Evolutionary conservation across 148 eudicot genomes (phyloP).

Genomic region (Rhododendron griersonianum): DNA sequence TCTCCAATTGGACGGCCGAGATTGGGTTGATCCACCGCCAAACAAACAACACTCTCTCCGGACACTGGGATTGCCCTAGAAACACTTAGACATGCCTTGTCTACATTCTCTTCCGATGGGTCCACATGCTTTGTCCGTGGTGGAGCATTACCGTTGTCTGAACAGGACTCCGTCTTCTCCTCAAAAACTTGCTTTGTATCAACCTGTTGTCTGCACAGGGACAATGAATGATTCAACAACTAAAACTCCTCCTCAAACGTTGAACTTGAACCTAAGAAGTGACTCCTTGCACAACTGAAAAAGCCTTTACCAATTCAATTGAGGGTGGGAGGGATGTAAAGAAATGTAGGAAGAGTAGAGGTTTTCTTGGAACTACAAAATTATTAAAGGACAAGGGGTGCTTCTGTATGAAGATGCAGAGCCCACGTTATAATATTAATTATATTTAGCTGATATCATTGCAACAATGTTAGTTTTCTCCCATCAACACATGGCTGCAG

Average conservation of each 20-base stretch:
- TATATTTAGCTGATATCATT: neutral
- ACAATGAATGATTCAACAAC: neutral
- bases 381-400: neutral
- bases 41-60: slow-evolving; percentile 38
- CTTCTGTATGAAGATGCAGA: neutral
- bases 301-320: neutral
- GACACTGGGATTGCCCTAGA: slow-evolving; percentile 53
- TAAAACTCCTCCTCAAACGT: neutral
- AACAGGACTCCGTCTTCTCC: slow-evolving; percentile 65
- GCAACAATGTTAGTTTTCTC: neutral
- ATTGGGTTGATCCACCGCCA: slow-evolving; percentile 42
- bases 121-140: slow-evolving; percentile 84
- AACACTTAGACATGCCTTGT: slow-evolving; percentile 80
- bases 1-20: slow-evolving; percentile 43
- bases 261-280: neutral
- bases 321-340: neutral
- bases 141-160: slow-evolving; percentile 40
- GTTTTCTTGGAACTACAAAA: neutral
- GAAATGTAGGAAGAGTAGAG: neutral
- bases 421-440: neutral
- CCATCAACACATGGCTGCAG: neutral
- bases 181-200: slow-evolving; percentile 67
- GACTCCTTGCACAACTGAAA: neutral
- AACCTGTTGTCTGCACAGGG: slow-evolving; percentile 58
- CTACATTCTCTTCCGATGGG: slow-evolving; percentile 80